A percentile compares a stretch with the other conserved stretches of the same genome.
Evolutionary conservation across 129 eudicot genomes (phyloP).

Genomic region (Chrysanthemum seticuspe): DNA sequence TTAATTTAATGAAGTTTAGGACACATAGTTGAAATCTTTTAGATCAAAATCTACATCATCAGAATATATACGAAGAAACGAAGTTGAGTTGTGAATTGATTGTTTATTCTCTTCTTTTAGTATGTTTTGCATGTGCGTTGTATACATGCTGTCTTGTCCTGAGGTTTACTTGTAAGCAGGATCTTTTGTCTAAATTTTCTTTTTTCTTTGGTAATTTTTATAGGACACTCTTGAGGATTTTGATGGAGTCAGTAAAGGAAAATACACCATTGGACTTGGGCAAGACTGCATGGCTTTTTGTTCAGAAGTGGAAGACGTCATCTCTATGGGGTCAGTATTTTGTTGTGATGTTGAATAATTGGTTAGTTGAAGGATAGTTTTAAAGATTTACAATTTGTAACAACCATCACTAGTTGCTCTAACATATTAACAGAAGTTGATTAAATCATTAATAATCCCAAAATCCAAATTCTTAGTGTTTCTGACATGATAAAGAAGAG

Average conservation of each 20-base stretch:
- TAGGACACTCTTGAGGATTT: conserved; percentile 87
- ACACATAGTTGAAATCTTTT: too few species aligned
- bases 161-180: background rate
- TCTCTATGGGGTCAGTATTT: conserved; percentile 82
- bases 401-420: background rate
- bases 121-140: background rate
- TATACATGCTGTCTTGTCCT: background rate
- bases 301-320: conserved; percentile 97
- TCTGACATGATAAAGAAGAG: background rate
- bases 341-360: background rate
- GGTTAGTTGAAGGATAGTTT: background rate
- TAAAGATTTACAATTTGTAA: background rate
- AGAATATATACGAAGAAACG: background rate
- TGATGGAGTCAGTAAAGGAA: conserved; percentile 96
- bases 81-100: background rate
- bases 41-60: too few species aligned
- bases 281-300: conserved; percentile 99
- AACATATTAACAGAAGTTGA: background rate
- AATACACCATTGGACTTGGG: conserved; percentile 96
- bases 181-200: background rate
- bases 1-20: too few species aligned
- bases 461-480: background rate
- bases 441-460: background rate
- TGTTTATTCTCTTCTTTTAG: background rate
- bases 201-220: conserved; percentile 8